These are phyloP conservation scores for Hygrocybe coccinea DNA, from an alignment of 768 basidiomycete species.

Conservation along the genomic window DNA sequence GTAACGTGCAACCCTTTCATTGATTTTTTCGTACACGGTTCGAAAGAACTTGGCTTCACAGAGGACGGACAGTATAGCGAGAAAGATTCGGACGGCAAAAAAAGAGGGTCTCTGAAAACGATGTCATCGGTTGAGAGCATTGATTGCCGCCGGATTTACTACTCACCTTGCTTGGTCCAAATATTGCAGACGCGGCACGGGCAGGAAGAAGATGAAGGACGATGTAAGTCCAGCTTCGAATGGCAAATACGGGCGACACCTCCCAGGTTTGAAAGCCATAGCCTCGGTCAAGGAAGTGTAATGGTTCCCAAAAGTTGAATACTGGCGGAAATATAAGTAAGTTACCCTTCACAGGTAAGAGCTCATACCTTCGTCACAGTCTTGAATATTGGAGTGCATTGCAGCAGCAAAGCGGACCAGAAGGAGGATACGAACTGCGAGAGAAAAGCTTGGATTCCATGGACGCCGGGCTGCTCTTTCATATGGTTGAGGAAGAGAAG, in stretches of 20 bases:
- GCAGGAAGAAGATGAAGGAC: constrained; percentile 71
- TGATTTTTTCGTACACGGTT: constrained; percentile 73
- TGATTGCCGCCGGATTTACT: not conserved
- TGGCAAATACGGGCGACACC: constrained; percentile 82
- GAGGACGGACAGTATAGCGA: constrained; percentile 67
- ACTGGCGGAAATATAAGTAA: constrained; percentile 44
- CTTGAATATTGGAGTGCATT: constrained; percentile 93
- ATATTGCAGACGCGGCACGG: constrained; percentile 46
- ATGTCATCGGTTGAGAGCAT: not conserved
- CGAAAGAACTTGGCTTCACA: constrained; percentile 84
- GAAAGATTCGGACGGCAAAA: constrained; percentile 78
- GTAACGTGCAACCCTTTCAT: constrained; percentile 90
- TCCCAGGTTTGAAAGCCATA: constrained; percentile 99
- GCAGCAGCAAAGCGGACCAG: constrained; percentile 77
- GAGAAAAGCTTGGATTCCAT: constrained; percentile 80
- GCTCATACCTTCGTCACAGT: constrained; percentile 88
- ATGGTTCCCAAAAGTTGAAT: constrained; percentile 98
- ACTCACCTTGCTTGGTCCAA: constrained; percentile 69
- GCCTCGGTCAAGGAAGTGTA: constrained; percentile 85
- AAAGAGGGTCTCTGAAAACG: constrained; percentile 70
- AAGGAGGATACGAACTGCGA: constrained; percentile 79
- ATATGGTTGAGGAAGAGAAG: constrained; percentile 7
- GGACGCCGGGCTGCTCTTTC: constrained; percentile 64
- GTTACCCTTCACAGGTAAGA: not conserved
- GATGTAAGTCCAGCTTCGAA: constrained; percentile 94